A percentile compares a stretch with the other conserved stretches of the same genome.
Conservation (phyloP, 1,139 yeast species). For the Sugiyamaella castrensis region DNA sequence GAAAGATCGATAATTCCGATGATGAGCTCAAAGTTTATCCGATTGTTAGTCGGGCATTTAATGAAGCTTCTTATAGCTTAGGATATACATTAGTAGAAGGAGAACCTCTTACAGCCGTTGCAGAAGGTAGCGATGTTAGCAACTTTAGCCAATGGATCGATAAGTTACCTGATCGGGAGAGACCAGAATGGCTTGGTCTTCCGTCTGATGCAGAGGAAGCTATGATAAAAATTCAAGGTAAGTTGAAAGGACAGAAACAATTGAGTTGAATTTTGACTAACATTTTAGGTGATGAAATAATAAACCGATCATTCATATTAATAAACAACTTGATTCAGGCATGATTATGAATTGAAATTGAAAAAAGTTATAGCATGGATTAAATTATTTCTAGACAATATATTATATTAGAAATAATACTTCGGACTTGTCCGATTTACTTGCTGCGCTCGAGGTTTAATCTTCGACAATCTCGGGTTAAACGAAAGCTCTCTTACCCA, state of each 20-base stretch:
- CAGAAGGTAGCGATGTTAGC: constrained; percentile 46
- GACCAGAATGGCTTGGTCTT: constrained; percentile 64
- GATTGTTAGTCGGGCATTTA: constrained; percentile 38
- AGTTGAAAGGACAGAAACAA: not conserved
- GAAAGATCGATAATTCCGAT: constrained; percentile 52
- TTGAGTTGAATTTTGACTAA: not conserved
- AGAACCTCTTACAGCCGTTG: constrained; percentile 38
- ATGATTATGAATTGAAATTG: not conserved
- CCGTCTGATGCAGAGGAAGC: constrained; percentile 44
- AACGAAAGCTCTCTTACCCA: no score
- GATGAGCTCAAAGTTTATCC: constrained; percentile 43
- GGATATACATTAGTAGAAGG: constrained; percentile 39
- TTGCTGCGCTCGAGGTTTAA: no score
- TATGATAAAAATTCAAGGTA: constrained; percentile 30
- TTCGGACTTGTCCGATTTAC: no score
- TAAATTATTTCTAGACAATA: no score
- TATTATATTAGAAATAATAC: no score
- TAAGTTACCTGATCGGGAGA: constrained; percentile 54
- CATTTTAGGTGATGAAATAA: constrained; percentile 7
- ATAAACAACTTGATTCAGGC: constrained; percentile 7
- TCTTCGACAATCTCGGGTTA: no score
- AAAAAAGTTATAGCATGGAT: no score
- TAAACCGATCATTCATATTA: not conserved
- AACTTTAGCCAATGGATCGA: constrained; percentile 53
- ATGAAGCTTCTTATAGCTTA: constrained; percentile 38